Evolutionary conservation across 345 rosid genomes (phyloP), one percentile per base, ranked within the genome.

Genomic region (Eucalyptus microcorys): DNA sequence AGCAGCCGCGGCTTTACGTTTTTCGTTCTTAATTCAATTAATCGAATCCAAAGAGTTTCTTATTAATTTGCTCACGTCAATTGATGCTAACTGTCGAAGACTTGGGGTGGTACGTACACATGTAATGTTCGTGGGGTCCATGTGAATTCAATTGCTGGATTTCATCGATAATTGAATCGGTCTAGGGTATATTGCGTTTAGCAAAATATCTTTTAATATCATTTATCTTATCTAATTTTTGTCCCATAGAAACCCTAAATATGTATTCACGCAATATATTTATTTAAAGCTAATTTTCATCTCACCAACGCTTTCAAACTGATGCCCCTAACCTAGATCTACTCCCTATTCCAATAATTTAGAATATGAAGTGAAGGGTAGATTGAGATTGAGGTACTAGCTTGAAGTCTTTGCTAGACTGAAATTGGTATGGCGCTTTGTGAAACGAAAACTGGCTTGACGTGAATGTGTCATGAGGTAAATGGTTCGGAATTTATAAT

Each of bases 381-480:
- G 59, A 55, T 55, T 55, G 59, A 9, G 27, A 22, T 53, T 5
- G 1, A 21, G 11, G 9, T 50, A 50, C 0, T 7, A 4, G 2
- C 55, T 50, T 17, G 4, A 7, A 17, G 22, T 17, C 9, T 17
- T 50, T 7, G 55, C 9, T 2, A 50, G 55, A 50, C 0, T 17
- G 9, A 7, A 50, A 50, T 50, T 50, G 22, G 55, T 50, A 53
- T 0, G 59, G 1, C 0, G 11, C 11, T 8, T 7, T 8, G 11
- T 53, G 59, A 7, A 21, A 21, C 2, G 59, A 21, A 53, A 53
- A 21, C 6, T 24, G 9, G 30, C 12, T 55, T 55, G 9, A 24
- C 0, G 0, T 0, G 5, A 9, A 55, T 2, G 1, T 8, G 3
- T 55, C 12, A 55, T 9, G 11, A 24, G 3, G 1, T 24, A 55